A percentile compares a stretch with the other conserved stretches of the same genome.
These are phyloP conservation scores for Cryphonectria parasitica DNA, from an alignment of 2,329 filamentous ascomycete species.

Conservation along the genomic window DNA sequence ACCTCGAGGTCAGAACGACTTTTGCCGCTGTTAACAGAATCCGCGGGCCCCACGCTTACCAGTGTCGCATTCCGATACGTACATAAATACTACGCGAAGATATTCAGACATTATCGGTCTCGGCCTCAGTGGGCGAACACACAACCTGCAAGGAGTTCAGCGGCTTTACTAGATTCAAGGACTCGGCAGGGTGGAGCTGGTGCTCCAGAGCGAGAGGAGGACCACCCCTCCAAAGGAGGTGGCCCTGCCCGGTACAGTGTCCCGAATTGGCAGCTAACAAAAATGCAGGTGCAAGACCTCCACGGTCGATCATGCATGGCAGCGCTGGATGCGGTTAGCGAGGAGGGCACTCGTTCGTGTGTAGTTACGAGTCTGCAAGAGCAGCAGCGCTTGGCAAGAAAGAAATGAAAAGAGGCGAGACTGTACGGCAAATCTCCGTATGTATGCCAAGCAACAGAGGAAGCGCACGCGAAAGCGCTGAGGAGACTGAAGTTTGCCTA, in stretches of 20 bases:
- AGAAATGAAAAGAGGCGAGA: background rate
- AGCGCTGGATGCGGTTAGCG: background rate
- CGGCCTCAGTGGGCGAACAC: background rate
- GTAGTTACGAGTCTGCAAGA: background rate
- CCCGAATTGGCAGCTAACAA: slow-evolving; percentile 4
- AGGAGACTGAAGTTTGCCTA: background rate
- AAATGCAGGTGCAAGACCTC: background rate
- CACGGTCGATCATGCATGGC: background rate
- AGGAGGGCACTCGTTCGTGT: background rate
- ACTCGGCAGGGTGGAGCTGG: background rate
- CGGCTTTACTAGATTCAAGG: background rate
- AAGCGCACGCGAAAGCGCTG: background rate
- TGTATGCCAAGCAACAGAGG: no score
- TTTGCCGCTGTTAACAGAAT: background rate
- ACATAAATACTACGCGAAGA: background rate
- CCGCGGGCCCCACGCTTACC: background rate
- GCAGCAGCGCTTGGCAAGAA: background rate
- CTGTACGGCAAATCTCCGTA: background rate
- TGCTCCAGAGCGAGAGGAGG: background rate
- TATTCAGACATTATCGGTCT: background rate
- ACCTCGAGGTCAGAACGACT: background rate
- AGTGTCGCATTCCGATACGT: background rate
- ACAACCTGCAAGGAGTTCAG: background rate
- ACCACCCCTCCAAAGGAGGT: background rate
- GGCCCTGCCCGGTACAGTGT: background rate